Evolutionary conservation across 2,329 filamentous ascomycete genomes (phyloP).

Genomic region (Clarireedia homoeocarpa): DNA sequence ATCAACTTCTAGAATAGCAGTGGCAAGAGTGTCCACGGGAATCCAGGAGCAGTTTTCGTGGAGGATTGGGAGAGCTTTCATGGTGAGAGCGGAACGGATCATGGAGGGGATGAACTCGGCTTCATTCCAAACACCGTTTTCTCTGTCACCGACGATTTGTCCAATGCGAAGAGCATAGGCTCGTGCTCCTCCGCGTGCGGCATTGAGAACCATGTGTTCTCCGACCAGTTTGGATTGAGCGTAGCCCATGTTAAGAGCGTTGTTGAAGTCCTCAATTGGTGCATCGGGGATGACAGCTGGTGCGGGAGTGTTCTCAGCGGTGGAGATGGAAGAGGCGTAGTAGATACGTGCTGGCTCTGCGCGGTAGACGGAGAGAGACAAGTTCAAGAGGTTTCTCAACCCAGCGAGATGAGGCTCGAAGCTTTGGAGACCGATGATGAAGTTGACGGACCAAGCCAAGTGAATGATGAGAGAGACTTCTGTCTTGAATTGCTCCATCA

Average conservation of each 20-base stretch:
- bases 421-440: constrained; percentile 6
- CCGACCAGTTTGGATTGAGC: constrained; percentile 41
- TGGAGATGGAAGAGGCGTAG: constrained; percentile 33
- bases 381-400: constrained; percentile 7
- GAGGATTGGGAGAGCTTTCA: constrained; percentile 37
- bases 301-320: constrained; percentile 26
- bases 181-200: constrained; percentile 28
- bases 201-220: constrained; percentile 37
- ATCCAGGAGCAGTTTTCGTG: constrained; percentile 36
- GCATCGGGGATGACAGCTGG: constrained; percentile 30
- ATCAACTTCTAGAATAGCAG: constrained; percentile 33
- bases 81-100: constrained; percentile 37
- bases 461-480: constrained; percentile 27
- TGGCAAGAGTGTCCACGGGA: constrained; percentile 38
- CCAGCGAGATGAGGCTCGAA: constrained; percentile 25
- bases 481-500: constrained; percentile 24
- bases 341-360: constrained; percentile 26
- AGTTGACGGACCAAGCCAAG: constrained; percentile 11
- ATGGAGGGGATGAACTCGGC: constrained; percentile 46
- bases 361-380: constrained; percentile 19
- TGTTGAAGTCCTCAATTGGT: constrained; percentile 13
- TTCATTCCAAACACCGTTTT: constrained; percentile 36
- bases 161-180: constrained; percentile 38
- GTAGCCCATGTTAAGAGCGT: constrained; percentile 42
- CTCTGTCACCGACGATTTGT: constrained; percentile 44